Base-by-base conservation (phyloP, 176 grass and related monocot genomes). In the Elaeis guineensis region DNA sequence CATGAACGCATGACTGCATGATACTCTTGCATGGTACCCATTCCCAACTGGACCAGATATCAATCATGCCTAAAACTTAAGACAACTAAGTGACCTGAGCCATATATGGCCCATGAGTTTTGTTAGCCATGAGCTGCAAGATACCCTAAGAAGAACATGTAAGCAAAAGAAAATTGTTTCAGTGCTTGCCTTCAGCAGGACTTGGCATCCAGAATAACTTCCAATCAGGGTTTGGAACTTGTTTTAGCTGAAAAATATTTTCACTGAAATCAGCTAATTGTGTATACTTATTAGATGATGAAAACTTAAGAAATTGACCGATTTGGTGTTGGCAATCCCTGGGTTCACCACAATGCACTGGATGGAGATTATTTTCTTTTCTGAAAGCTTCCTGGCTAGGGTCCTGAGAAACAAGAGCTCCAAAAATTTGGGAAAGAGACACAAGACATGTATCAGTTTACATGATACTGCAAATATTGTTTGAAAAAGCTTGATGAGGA, bases 401-500 rank as follows among this genome's bases (percentile, higher is more conserved):
- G 55, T 58, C 21, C 26, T 58, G 21, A 58, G 22, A 26, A 58
- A 58, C 55, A 58, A 26, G 22, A 58, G 55, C 55, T 58, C 25
- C 21, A 17, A 58, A 35, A 35, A 9, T 35, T 11, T 1, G 8
- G 8, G 6, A 35, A 35, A 9, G 32, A 35, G 2, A 35, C 1
- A 35, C 32, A 11, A 35, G 6, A 35, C 32, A 35, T 35, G 8
- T 35, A 35, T 23, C 7, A 58, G 9, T 58, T 16, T 15, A 19
- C 32, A 35, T 35, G 32, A 35, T 35, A 8, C 32, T 35, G 32
- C 6, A 11, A 35, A 35, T 35, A 35, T 35, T 35, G 32, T 8
- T 35, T 35, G 32, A 9, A 35, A 28, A 35, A 35, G 32, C 32
- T 35, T 35, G 32, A 8, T 35, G 32, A 9, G 32, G 32, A 9